A percentile compares a stretch with the other conserved stretches of the same genome.
These are phyloP conservation scores for Solanum etuberosum DNA, from an alignment of 257 asterid species.

Conservation along the genomic window DNA sequence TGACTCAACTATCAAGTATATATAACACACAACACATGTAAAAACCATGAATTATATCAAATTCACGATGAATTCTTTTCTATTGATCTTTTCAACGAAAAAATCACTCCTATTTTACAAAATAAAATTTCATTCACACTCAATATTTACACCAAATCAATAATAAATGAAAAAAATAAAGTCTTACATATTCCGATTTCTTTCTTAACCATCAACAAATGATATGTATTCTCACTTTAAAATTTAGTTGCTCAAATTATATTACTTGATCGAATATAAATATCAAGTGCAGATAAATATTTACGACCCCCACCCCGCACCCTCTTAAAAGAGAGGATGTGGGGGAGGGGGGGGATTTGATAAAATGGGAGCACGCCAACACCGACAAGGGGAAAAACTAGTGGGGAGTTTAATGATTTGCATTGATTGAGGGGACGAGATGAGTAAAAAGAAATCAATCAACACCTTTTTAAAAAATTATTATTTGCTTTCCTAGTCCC, in stretches of 20 bases:
- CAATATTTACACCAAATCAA: rapidly evolving
- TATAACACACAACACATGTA: neutral
- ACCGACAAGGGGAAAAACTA: constrained; percentile 18
- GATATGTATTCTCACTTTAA: neutral
- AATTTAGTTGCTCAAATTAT: neutral
- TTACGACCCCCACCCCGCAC: neutral
- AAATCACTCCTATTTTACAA: neutral
- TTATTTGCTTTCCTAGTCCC: neutral
- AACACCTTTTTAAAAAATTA: neutral
- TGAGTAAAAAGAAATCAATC: constrained; percentile 14
- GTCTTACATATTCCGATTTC: neutral
- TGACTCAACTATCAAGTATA: neutral
- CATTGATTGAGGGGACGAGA: constrained; percentile 13
- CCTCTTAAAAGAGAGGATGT: neutral
- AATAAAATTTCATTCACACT: neutral
- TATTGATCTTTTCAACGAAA: neutral
- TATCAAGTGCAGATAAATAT: neutral
- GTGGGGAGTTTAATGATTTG: constrained; percentile 27
- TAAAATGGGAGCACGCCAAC: constrained; percentile 25
- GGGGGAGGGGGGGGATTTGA: neutral
- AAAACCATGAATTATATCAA: neutral
- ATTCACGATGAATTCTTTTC: neutral
- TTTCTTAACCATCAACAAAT: neutral
- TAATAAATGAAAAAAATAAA: neutral
- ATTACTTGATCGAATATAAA: neutral